phyloP scores from a whole-genome alignment of 2,329 filamentous ascomycete genomes.

The Anisogramma anomala region DNA sequence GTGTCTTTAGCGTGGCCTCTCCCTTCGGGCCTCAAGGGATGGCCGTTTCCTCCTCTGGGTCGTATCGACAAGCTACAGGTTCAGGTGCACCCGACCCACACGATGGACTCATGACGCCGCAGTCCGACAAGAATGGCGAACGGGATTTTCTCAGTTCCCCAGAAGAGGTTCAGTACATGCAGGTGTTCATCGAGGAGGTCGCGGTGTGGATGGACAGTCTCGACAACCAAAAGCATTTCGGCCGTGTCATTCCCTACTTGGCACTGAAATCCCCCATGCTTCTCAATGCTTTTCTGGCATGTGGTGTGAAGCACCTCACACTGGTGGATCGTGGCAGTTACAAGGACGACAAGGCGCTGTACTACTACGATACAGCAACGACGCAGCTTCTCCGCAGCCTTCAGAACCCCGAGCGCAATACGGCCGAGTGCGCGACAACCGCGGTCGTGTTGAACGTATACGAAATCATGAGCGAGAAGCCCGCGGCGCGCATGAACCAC shows the following conservation, averaged over 20 bases:
- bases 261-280: slow-evolving; percentile 77
- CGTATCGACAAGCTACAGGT: slow-evolving; percentile 14
- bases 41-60: slow-evolving; percentile 22
- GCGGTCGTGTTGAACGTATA: slow-evolving; percentile 86
- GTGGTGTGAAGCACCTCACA: slow-evolving; percentile 71
- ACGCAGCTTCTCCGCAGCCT: slow-evolving; percentile 63
- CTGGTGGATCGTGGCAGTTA: slow-evolving; percentile 55
- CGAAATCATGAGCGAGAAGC: slow-evolving; percentile 79
- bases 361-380: slow-evolving; percentile 80
- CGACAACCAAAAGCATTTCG: slow-evolving; percentile 78
- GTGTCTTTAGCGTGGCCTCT: slow-evolving; percentile 29
- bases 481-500: slow-evolving; percentile 75
- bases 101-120: slow-evolving; percentile 29
- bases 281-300: slow-evolving; percentile 77
- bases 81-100: slow-evolving; percentile 26
- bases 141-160: slow-evolving; percentile 57
- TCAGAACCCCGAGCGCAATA: slow-evolving; percentile 76
- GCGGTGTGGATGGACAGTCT: slow-evolving; percentile 91
- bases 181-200: slow-evolving; percentile 83
- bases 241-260: slow-evolving; percentile 69
- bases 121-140: slow-evolving; percentile 30
- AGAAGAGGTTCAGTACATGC: slow-evolving; percentile 80
- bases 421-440: slow-evolving; percentile 72
- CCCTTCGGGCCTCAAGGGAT: slow-evolving; percentile 26
- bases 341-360: slow-evolving; percentile 63